These are phyloP conservation scores for Lantana camara DNA, from an alignment of 257 asterid species.

Conservation along the genomic window DNA sequence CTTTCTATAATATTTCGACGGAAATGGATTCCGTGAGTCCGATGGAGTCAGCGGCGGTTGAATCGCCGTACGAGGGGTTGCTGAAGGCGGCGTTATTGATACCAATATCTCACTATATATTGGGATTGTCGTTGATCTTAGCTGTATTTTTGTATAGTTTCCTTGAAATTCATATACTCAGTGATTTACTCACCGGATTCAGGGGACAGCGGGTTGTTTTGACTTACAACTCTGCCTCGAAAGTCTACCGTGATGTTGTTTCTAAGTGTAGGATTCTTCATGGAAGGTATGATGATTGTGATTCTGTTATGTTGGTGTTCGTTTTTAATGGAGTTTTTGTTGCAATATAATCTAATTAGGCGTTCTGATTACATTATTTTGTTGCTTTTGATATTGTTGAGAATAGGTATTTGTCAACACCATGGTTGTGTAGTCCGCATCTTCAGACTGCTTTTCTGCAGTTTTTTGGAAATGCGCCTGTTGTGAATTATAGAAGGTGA, in stretches of 20 bases:
- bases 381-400: background rate
- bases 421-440: constrained; percentile 92
- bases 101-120: constrained; percentile 58
- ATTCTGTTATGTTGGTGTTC: background rate
- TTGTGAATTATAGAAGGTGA: constrained; percentile 69
- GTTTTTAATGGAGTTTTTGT: background rate
- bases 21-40: constrained; percentile 41
- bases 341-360: background rate
- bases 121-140: constrained; percentile 37
- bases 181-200: constrained; percentile 69
- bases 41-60: constrained; percentile 24
- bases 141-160: constrained; percentile 52
- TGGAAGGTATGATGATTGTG: constrained; percentile 52
- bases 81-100: constrained; percentile 46
- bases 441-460: constrained; percentile 75
- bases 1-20: background rate
- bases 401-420: constrained; percentile 76
- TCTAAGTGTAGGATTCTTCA: constrained; percentile 74
- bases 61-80: constrained; percentile 53
- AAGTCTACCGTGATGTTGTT: constrained; percentile 59
- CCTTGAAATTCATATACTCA: constrained; percentile 66
- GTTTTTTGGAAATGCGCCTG: constrained; percentile 74
- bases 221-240: constrained; percentile 53
- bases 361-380: background rate
- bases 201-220: constrained; percentile 69